A percentile compares a stretch with the other conserved stretches of the same genome.
Evolutionary conservation across 2,329 filamentous ascomycete species (phyloP).

Genomic region (Phyllachora maydis): DNA sequence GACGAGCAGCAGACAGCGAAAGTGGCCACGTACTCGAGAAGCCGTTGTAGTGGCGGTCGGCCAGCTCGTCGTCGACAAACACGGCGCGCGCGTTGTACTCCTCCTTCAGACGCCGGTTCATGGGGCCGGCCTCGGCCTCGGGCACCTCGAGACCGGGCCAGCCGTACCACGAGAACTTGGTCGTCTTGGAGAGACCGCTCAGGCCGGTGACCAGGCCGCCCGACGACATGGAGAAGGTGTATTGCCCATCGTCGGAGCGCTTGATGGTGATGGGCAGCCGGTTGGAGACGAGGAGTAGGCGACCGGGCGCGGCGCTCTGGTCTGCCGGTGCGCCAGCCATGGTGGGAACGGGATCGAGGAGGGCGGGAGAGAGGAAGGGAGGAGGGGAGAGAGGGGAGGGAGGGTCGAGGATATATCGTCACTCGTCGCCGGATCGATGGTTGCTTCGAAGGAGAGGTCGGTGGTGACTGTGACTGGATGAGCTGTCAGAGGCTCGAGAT

Average conservation of each 20-base stretch:
- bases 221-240: constrained; percentile 90
- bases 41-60: constrained; percentile 92
- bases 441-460: too few relatives aligned
- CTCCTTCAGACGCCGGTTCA: constrained; percentile 62
- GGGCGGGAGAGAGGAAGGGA: too few relatives aligned
- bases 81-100: constrained; percentile 82
- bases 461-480: too few relatives aligned
- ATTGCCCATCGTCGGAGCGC: constrained; percentile 74
- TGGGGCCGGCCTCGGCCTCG: constrained; percentile 53
- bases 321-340: too few relatives aligned
- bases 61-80: constrained; percentile 82
- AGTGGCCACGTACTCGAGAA: constrained; percentile 59
- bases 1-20: not conserved
- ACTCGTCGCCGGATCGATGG: too few relatives aligned
- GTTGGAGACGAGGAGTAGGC: constrained; percentile 77
- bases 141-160: constrained; percentile 92
- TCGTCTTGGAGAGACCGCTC: constrained; percentile 78
- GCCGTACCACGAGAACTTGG: constrained; percentile 94
- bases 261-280: constrained; percentile 94
- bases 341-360: too few relatives aligned
- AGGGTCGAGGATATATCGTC: too few relatives aligned
- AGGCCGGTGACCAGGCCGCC: constrained; percentile 87
- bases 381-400: too few relatives aligned
- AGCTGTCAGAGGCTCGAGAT: too few relatives aligned
- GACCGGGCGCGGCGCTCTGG: too few relatives aligned